phyloP scores from a whole-genome alignment of 1,284 basidiomycete genomes.

The Cerrena zonata region DNA sequence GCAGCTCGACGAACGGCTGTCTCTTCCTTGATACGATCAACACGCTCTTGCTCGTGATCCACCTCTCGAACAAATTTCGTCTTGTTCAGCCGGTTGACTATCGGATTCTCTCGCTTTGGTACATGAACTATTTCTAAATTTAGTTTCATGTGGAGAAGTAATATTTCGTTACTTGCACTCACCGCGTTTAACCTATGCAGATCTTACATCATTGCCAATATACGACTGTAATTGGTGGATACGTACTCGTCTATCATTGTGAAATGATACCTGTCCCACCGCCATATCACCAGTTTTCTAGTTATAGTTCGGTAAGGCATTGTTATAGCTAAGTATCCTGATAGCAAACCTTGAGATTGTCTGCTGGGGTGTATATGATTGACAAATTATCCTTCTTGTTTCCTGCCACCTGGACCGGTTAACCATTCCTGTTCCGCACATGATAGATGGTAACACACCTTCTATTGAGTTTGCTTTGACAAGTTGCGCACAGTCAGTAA shows the following conservation, averaged over 20 bases:
- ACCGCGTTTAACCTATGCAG: slow-evolving; percentile 71
- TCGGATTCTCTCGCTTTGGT: slow-evolving; percentile 75
- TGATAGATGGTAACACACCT: slow-evolving; percentile 42
- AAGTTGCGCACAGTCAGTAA: slow-evolving; percentile 86
- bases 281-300: slow-evolving; percentile 97
- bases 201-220: slow-evolving; percentile 1
- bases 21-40: slow-evolving; percentile 79
- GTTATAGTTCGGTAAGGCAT: background rate
- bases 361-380: slow-evolving; percentile 89
- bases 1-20: slow-evolving; percentile 59
- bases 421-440: background rate
- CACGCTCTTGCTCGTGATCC: slow-evolving; percentile 84
- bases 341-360: slow-evolving; percentile 73
- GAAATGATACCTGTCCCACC: slow-evolving; percentile 90
- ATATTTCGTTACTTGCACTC: slow-evolving; percentile 14
- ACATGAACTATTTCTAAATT: slow-evolving; percentile 56
- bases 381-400: slow-evolving; percentile 95
- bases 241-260: slow-evolving; percentile 77
- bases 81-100: slow-evolving; percentile 93
- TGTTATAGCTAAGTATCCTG: background rate
- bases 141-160: background rate
- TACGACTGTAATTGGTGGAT: background rate
- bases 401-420: slow-evolving; percentile 42
- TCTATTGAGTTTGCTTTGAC: slow-evolving; percentile 98
- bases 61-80: slow-evolving; percentile 82